These are phyloP conservation scores for Claviceps maximensis DNA, from an alignment of 2,329 filamentous ascomycete genomes.

Conservation along the genomic window DNA sequence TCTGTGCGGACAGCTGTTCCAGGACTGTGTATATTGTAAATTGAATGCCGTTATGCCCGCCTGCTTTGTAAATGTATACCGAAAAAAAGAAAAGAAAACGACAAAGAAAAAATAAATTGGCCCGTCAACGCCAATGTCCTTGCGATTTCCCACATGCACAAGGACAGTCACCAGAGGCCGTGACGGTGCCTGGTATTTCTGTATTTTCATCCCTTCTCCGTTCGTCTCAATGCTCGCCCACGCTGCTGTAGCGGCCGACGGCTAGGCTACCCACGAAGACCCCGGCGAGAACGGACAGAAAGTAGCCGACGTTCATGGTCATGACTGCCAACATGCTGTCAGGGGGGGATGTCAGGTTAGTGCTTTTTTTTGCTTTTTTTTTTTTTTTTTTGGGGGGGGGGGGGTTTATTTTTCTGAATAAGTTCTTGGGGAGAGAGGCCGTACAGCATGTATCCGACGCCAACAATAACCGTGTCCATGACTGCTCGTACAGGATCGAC, in stretches of 20 bases:
- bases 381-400: neutral
- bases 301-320: slow-evolving; percentile 80
- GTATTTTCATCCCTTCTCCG: neutral
- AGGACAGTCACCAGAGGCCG: too few relatives aligned
- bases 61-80: neutral
- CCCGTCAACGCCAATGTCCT: neutral
- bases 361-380: too few relatives aligned
- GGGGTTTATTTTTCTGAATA: neutral
- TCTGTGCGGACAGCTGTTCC: neutral
- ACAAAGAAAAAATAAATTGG: neutral
- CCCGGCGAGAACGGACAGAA: slow-evolving; percentile 64
- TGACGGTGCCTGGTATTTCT: neutral
- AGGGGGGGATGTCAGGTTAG: neutral
- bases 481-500: slow-evolving; percentile 63
- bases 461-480: slow-evolving; percentile 59
- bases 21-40: neutral
- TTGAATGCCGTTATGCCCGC: neutral
- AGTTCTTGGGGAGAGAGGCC: slow-evolving; percentile 23
- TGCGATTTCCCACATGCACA: neutral
- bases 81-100: neutral
- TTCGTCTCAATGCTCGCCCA: slow-evolving; percentile 29
- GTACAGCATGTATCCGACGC: slow-evolving; percentile 75
- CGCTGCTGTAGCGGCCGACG: slow-evolving; percentile 53
- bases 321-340: slow-evolving; percentile 85
- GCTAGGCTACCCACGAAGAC: slow-evolving; percentile 77